These are phyloP conservation scores for Aspergillus funiculosus DNA, from an alignment of 495 filamentous ascomycete genomes.

Conservation along the genomic window DNA sequence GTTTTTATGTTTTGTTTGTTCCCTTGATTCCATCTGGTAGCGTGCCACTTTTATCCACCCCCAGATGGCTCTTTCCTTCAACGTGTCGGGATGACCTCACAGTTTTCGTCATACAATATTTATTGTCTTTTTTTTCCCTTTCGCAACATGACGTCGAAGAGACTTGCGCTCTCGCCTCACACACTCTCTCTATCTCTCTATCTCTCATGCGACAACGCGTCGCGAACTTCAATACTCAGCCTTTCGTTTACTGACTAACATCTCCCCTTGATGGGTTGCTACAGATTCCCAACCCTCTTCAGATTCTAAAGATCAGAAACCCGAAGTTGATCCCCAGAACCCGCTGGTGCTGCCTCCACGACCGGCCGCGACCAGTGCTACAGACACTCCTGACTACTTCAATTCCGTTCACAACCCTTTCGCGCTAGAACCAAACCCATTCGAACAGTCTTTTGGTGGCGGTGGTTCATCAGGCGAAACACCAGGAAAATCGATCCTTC, in stretches of 20 bases:
- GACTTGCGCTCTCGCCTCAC: no score
- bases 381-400: constrained; percentile 74
- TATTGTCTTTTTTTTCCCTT: constrained; percentile 14
- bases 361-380: constrained; percentile 51
- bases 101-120: constrained; percentile 39
- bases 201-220: constrained; percentile 18
- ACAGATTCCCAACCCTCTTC: constrained; percentile 42
- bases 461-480: constrained; percentile 61
- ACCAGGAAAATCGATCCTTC: constrained; percentile 83
- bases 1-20: constrained; percentile 14
- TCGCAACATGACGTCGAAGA: constrained; percentile 13
- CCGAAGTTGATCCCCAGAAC: constrained; percentile 39
- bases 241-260: constrained; percentile 28
- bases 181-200: constrained; percentile 21
- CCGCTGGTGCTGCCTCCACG: constrained; percentile 75
- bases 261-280: constrained; percentile 1
- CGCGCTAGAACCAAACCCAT: constrained; percentile 88
- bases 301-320: constrained; percentile 39
- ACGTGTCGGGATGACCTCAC: constrained; percentile 45
- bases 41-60: constrained; percentile 30
- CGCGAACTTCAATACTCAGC: constrained; percentile 10
- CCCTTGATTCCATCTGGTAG: constrained; percentile 28
- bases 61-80: constrained; percentile 25
- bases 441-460: constrained; percentile 84
- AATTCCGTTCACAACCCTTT: constrained; percentile 57